Evolutionary conservation across 179 eudicot genomes (phyloP).

Genomic region (Actinidia arguta): DNA sequence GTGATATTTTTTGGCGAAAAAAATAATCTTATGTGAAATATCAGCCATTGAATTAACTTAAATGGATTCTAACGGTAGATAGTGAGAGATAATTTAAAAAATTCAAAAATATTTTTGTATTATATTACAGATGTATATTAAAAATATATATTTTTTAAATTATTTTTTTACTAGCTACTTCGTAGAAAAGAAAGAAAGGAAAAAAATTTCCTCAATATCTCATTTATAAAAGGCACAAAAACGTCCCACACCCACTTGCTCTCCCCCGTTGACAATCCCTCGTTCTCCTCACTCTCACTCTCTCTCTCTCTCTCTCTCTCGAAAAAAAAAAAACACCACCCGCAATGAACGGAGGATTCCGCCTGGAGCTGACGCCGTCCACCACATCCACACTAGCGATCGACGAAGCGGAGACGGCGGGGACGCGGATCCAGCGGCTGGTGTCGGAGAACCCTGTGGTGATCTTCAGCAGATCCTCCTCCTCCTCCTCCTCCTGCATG

Average conservation of each 20-base stretch:
- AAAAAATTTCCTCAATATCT: neutral
- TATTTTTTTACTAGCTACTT: no score
- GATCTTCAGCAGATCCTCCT: slow-evolving; percentile 78
- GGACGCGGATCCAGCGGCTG: slow-evolving; percentile 70
- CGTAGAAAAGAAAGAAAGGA: no score
- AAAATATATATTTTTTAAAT: no score
- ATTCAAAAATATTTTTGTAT: no score
- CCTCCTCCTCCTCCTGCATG: slow-evolving; percentile 92
- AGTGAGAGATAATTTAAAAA: no score
- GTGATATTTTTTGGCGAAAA: no score
- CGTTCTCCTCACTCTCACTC: neutral
- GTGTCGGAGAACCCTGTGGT: slow-evolving; percentile 80
- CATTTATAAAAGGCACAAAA: neutral
- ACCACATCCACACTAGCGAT: slow-evolving; percentile 68
- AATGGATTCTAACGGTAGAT: no score
- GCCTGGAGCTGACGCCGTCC: slow-evolving; percentile 64
- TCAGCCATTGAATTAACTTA: no score
- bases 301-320: no score
- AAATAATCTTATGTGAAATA: no score
- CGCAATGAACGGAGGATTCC: slow-evolving; percentile 59
- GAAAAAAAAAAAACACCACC: neutral
- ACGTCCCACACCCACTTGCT: slow-evolving; percentile 9
- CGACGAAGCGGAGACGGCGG: slow-evolving; percentile 74
- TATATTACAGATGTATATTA: no score
- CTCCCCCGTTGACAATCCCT: neutral